A percentile compares a stretch with the other conserved stretches of the same genome.
phyloP scores from a whole-genome alignment of 73 alveolate species.

The Symbiodinium pilosum region DNA sequence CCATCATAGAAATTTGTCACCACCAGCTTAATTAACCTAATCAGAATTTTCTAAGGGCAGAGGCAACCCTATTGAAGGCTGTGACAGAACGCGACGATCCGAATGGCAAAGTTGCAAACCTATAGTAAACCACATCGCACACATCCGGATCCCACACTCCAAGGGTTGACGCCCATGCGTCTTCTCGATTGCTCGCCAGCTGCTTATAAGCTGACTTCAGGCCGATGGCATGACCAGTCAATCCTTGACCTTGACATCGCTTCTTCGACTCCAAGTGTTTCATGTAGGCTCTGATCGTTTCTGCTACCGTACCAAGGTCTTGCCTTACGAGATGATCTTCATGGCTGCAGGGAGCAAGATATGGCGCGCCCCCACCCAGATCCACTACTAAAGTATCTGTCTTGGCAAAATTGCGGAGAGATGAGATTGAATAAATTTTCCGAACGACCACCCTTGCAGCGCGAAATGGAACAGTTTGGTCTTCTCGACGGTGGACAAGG shows the following conservation, averaged over 20 bases:
- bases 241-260: background rate
- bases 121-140: background rate
- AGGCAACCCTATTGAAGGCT: too few species aligned
- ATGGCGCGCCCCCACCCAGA: too few species aligned
- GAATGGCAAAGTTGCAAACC: background rate
- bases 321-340: background rate
- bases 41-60: too few species aligned
- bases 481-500: background rate
- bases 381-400: too few species aligned
- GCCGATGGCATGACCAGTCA: background rate
- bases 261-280: background rate
- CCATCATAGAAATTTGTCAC: too few species aligned
- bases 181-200: background rate
- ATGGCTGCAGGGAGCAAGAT: too few species aligned
- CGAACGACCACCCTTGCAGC: too few species aligned
- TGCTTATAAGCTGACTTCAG: background rate
- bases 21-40: too few species aligned
- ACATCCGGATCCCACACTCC: background rate
- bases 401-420: too few species aligned
- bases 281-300: background rate
- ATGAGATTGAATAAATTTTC: too few species aligned
- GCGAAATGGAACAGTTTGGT: too few species aligned
- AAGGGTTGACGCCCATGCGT: background rate
- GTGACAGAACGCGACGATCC: too few species aligned
- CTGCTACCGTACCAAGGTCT: background rate